phyloP scores from a whole-genome alignment of 805 yeast species.

The Candida pini region DNA sequence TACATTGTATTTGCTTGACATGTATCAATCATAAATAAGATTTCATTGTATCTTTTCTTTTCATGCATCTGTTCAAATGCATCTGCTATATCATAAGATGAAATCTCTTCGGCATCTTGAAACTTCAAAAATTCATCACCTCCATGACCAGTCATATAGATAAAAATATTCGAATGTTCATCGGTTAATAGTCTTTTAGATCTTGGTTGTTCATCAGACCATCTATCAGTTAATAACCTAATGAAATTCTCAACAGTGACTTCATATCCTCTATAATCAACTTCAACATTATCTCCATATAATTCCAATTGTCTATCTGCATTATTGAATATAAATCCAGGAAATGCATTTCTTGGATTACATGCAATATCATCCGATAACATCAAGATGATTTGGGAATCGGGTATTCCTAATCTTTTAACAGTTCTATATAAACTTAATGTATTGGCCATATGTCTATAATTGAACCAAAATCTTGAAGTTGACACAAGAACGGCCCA shows the following conservation, averaged over 20 bases:
- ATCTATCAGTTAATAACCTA: constrained; percentile 87
- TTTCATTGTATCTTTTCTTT: constrained; percentile 90
- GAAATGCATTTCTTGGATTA: constrained; percentile 91
- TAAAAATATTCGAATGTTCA: constrained; percentile 88
- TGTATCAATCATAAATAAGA: constrained; percentile 96
- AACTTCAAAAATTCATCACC: constrained; percentile 96
- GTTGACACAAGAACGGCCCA: constrained; percentile 94
- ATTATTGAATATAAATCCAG: constrained; percentile 93
- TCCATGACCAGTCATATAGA: constrained; percentile 97
- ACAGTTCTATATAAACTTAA: constrained; percentile 93
- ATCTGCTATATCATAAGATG: constrained; percentile 92
- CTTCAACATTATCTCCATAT: constrained; percentile 92
- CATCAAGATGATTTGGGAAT: constrained; percentile 94
- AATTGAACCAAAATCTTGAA: constrained; percentile 97
- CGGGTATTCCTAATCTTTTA: constrained; percentile 94
- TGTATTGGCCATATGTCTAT: constrained; percentile 96
- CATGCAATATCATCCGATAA: constrained; percentile 96
- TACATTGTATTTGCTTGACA: constrained; percentile 99
- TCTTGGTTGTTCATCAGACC: constrained; percentile 92
- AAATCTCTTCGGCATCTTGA: constrained; percentile 97
- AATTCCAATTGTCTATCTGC: constrained; percentile 87
- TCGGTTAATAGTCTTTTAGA: constrained; percentile 88
- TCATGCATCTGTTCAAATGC: constrained; percentile 97
- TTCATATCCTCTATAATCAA: constrained; percentile 95
- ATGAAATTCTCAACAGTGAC: constrained; percentile 96